Base-by-base conservation (phyloP, 202 grass and related monocot species). In the Carex sylvatica region DNA sequence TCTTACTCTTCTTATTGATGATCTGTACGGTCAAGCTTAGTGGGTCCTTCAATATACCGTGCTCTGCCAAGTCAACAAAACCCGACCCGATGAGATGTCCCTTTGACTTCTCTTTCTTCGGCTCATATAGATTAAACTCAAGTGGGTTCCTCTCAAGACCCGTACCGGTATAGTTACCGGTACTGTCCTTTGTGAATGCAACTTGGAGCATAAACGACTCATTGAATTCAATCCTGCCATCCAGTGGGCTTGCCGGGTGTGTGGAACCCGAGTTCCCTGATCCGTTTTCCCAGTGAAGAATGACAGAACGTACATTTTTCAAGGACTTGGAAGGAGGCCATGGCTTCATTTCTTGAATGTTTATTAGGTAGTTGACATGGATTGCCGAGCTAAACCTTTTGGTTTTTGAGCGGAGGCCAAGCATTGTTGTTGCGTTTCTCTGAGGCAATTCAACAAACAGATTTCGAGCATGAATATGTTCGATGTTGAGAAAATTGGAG, bases 311-410 rank as follows among this genome's bases (percentile, higher is more conserved):
- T 46, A 95, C 67, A 79, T 92, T 91, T 69, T 98, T 98, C 38
- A 98, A 78, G 52, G 91, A 98, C 81, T 93, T 88, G 60, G 92
- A 95, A 75, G 95, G 89, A 2, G 92, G 95, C 95, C 95, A 98
- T 83, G 95, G 92, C 38, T 94, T 93, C 35, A 98, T 91, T 91
- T 98, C 95, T 86, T 91, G 91, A 59, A 98, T 92, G 78, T 88
- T 61, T 69, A 98, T 95, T 59, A 90, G 84, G 85, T 93, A 98
- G 69, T 95, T 90, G 26, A 92, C 87, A 81, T 90, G 89, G 75
- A 93, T 78, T 36, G 92, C 24, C 9, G 59, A 33, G 24, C 26
- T 82, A 76, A 88, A 89, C 63, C 90, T 98, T 76, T 86, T 95
- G 15, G 90, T 87, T 90, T 93, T 98, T 13, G 84, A 84, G 79